Percentiles rank a stretch among this genome's conserved stretches.
phyloP scores from a whole-genome alignment of 352 stramenopile genomes.

The Globisporangium cederbergense region DNA sequence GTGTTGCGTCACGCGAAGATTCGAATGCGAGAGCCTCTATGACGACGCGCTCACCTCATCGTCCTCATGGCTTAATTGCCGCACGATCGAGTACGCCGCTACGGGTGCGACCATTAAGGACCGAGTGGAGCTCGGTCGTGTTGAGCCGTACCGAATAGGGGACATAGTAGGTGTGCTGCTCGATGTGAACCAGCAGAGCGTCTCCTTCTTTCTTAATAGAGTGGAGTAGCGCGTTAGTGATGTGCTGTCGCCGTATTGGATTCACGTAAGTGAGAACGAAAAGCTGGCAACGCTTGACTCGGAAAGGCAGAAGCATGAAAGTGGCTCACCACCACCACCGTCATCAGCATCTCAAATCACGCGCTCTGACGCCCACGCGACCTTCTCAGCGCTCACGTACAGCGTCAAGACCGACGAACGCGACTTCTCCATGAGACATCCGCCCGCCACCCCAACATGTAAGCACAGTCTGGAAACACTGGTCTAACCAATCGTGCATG shows the following conservation, averaged over 20 bases:
- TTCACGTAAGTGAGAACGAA: background rate
- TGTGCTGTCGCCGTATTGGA: background rate
- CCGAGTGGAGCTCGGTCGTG: background rate
- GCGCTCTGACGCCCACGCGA: background rate
- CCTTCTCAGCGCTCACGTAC: constrained; percentile 9
- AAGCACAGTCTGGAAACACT: too few species aligned
- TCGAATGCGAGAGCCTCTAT: background rate
- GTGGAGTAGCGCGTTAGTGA: background rate
- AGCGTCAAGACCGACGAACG: constrained; percentile 1
- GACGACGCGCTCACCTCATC: background rate
- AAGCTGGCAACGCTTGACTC: background rate
- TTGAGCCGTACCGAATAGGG: background rate
- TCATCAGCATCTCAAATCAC: background rate
- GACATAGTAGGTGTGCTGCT: constrained; percentile 7
- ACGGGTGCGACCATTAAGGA: background rate
- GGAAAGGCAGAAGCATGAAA: background rate
- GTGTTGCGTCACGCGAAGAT: background rate
- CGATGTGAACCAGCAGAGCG: background rate
- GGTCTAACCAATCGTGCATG: too few species aligned
- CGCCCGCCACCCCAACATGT: background rate
- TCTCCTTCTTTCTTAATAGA: constrained; percentile 4
- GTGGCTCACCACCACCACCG: too few species aligned
- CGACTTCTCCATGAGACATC: background rate
- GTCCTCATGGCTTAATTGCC: background rate
- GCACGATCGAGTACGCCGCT: constrained; percentile 1